phyloP scores from a whole-genome alignment of 345 rosid species.

The Raphanus sativus region DNA sequence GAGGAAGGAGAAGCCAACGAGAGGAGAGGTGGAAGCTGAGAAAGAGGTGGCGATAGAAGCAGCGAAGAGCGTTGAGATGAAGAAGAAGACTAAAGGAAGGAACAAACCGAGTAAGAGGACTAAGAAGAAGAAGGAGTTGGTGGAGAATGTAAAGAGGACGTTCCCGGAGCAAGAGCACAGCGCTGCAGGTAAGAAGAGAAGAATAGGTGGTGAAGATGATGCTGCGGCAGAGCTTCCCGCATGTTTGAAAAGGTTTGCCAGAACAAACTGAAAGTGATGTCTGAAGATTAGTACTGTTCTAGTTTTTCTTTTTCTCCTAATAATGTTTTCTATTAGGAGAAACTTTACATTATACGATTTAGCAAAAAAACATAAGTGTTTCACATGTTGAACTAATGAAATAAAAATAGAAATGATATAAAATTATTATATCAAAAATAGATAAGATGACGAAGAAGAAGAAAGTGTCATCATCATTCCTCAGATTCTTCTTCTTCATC shows the following conservation, averaged over 20 bases:
- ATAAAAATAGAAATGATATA: neutral
- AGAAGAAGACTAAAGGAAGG: conserved; percentile 88
- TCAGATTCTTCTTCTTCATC: neutral
- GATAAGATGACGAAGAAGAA: neutral
- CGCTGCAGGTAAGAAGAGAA: conserved; percentile 60
- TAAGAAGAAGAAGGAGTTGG: conserved; percentile 61
- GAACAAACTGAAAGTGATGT: conserved; percentile 15
- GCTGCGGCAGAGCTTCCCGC: conserved; percentile 51
- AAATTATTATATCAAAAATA: neutral
- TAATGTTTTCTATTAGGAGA: neutral
- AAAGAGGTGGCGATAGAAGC: conserved; percentile 67
- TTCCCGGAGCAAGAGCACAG: conserved; percentile 57
- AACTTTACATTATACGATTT: neutral
- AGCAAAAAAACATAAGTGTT: neutral
- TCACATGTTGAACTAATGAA: neutral
- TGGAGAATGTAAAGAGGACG: conserved; percentile 58
- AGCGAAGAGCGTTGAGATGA: conserved; percentile 48
- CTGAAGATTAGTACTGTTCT: neutral
- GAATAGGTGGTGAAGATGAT: conserved; percentile 44
- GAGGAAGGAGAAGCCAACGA: conserved; percentile 62
- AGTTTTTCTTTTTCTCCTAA: neutral
- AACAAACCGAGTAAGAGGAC: conserved; percentile 67
- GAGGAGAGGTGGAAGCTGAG: conserved; percentile 59
- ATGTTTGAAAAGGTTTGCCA: conserved; percentile 29
- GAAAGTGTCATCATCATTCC: neutral